Evolutionary conservation across 176 grass and related monocot species (phyloP).

Genomic region (Aegilops sharonensis): DNA sequence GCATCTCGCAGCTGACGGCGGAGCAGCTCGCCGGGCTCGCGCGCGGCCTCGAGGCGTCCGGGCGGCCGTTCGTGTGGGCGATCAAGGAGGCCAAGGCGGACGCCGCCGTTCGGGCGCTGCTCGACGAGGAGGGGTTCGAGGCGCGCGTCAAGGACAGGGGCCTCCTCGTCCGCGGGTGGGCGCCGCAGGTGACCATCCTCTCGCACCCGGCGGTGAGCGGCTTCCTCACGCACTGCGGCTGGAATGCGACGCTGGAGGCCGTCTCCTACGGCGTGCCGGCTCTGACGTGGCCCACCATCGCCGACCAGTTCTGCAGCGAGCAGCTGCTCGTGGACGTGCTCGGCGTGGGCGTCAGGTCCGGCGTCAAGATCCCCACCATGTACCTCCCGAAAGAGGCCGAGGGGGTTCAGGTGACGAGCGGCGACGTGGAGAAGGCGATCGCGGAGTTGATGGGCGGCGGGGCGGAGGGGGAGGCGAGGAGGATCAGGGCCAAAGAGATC

Average conservation of each 20-base stretch:
- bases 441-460: conserved; percentile 33
- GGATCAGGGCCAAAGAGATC: conserved; percentile 24
- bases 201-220: conserved; percentile 45
- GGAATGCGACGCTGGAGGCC: conserved; percentile 59
- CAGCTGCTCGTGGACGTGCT: conserved; percentile 56
- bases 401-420: conserved; percentile 23
- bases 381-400: not conserved
- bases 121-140: conserved; percentile 46
- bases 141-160: conserved; percentile 42
- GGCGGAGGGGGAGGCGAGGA: conserved; percentile 27
- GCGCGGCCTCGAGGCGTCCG: conserved; percentile 45
- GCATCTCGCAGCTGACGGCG: conserved; percentile 16
- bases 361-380: conserved; percentile 36
- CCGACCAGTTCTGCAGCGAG: conserved; percentile 63
- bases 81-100: conserved; percentile 43
- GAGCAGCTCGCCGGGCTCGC: conserved; percentile 40
- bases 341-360: conserved; percentile 42
- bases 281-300: conserved; percentile 56
- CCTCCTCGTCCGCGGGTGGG: conserved; percentile 53
- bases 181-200: conserved; percentile 55
- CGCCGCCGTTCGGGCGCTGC: conserved; percentile 35
- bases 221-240: conserved; percentile 64
- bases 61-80: conserved; percentile 45
- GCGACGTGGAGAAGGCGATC: conserved; percentile 32
- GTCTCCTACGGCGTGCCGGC: conserved; percentile 44